Evolutionary conservation across 1,284 basidiomycete species (phyloP), one percentile per base, ranked within the genome.

Genomic region (Microbotryum intermedium): DNA sequence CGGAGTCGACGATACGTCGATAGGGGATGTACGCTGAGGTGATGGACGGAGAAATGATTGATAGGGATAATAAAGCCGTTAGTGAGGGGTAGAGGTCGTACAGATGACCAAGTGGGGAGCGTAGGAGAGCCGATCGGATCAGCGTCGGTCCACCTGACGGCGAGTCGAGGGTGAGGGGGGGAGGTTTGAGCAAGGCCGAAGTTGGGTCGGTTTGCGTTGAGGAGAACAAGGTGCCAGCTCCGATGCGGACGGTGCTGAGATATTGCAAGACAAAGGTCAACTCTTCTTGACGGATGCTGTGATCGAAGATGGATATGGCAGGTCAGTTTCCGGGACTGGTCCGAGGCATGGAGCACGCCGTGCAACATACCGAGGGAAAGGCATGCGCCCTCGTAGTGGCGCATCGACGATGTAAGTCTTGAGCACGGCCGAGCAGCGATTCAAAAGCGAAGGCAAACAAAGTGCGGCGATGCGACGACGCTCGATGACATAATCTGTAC

Each of bases 231-330:
- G 83, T 83, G 1, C 85, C 87, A 9, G 83, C 78, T 82, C 84
- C 88, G 13, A 92, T 74, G 21, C 79, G 79, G 42, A 90, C 76
- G 39, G 81, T 79, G 3, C 84, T 77, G n/a, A 94, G 75, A 65
- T 88, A 87, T 49, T 82, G 81, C 13, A 97, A 77, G 9, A 93
- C 81, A 70, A 90, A 94, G 1, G 91, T 74, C 18, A 97, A 74
- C 71, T 97, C 93, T 67, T 97, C 91, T 73, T 95, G 89, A 39
- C 90, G 82, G 1, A 84, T 81, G 60, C 90, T 91, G 61, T 20
- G 34, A 39, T 11, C 13, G 13, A 39, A 28, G 60, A n/a, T 6
- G 26, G 46, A 26, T 18, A 34, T 4, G 6, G n/a, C 4, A 23
- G 10, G 34, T 61, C 39, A 53, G 30, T n/a, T n/a, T n/a, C n/a